Conservation (phyloP, 192 early-diverging fungal species). For the Allomyces macrogynus region DNA sequence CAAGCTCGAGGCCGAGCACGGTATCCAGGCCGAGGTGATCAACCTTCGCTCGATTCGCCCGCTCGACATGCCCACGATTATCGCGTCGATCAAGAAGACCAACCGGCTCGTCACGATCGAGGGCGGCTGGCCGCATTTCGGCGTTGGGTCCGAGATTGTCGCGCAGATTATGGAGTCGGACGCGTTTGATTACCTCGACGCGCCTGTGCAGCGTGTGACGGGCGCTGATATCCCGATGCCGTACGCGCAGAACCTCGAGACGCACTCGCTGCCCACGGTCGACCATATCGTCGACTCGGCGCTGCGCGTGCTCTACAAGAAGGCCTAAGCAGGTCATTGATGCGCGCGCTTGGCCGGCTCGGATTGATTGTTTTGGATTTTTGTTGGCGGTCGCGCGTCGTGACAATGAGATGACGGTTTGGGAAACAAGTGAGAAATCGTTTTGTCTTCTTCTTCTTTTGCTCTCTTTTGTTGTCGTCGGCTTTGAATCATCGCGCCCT, state of each 20-base stretch:
- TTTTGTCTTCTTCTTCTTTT: no score
- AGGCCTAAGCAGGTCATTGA: conserved; percentile 10
- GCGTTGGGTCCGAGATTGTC: conserved; percentile 84
- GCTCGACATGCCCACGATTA: conserved; percentile 73
- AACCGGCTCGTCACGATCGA: conserved; percentile 91
- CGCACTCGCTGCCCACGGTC: conserved; percentile 60
- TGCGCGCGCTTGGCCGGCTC: no score
- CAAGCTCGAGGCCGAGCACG: conserved; percentile 57
- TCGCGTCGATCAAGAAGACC: conserved; percentile 92
- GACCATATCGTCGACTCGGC: conserved; percentile 65
- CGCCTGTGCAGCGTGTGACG: conserved; percentile 76
- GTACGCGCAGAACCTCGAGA: conserved; percentile 87
- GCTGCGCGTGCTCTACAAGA: conserved; percentile 36
- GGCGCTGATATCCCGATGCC: conserved; percentile 97
- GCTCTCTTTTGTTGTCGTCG: no score
- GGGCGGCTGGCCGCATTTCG: conserved; percentile 84
- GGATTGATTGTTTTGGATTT: no score
- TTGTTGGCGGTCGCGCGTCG: no score
- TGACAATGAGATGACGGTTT: no score
- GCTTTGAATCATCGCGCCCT: no score
- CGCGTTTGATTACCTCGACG: conserved; percentile 87
- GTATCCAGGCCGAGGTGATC: conserved; percentile 69
- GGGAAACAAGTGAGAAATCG: no score
- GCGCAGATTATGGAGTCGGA: conserved; percentile 95
- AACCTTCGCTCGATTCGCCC: conserved; percentile 96